Base-by-base conservation (phyloP, 306 rosid genomes). In the Geum urbanum region DNA sequence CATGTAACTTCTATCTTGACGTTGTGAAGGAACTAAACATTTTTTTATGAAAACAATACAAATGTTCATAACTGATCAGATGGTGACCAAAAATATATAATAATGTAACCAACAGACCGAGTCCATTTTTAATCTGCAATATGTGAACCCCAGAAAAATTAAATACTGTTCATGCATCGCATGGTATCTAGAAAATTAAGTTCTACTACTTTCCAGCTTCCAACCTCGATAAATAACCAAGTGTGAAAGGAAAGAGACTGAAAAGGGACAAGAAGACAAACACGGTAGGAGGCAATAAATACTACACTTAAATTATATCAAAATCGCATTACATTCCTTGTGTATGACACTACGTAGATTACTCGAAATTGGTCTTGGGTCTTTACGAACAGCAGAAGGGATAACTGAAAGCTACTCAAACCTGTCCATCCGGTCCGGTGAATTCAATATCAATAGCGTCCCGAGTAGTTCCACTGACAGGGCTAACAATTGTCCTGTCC, bases 401-500 rank as follows among this genome's bases (percentile, higher is more conserved):
- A 9, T 56, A 58, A 51, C 7, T 18, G 67, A 49, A 44, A 79
- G 62, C 20, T 66, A 80, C 77, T 52, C 89, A 81, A 80, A 94
- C 98, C 98, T 90, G 89, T 81, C 96, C 96, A 80, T 88, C 97
- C 73, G 82, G 85, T 64, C 89, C 95, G 66, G 82, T 84, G 86
- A 86, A 94, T 69, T 88, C 97, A 69, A 92, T 90, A 83, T 94
- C 98, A 79, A 94, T 90, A 51, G 98, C 98, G 84, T 94, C 98
- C 56, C 98, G 98, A n/a, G 97, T 94, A 40, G 98, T 94, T 76
- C 98, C 98, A 76, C 98, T 94, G 90, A 94, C 71, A 27, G 98
- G 98, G 84, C 98, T 94, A 73, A 94, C 98, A 77, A 94, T 94
- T 50, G 97, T 88, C 81, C 97, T 84, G 84, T 87, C 98, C 80